A percentile compares a stretch with the other conserved stretches of the same genome.
These are phyloP conservation scores for Calonectria honghensis DNA, from an alignment of 2,329 filamentous ascomycete species.

Conservation along the genomic window DNA sequence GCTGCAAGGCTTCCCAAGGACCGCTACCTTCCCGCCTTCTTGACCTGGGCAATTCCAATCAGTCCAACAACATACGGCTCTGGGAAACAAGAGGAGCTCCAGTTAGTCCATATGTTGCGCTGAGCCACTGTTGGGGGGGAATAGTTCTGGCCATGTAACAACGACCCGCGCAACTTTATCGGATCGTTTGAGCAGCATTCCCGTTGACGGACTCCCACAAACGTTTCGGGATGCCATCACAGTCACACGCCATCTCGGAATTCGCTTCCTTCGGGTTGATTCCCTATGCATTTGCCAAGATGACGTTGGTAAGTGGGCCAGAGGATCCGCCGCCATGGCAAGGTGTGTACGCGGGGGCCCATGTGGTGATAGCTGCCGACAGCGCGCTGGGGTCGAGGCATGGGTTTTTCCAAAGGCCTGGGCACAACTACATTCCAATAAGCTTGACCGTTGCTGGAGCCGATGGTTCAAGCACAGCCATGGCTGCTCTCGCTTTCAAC, in stretches of 20 bases:
- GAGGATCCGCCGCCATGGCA: conserved; percentile 40
- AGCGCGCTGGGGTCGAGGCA: background rate
- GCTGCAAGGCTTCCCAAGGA: conserved; percentile 5
- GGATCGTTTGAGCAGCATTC: background rate
- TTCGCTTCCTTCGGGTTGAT: conserved; percentile 42
- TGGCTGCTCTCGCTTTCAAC: conserved; percentile 9
- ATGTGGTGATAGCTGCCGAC: conserved; percentile 34
- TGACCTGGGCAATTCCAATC: background rate
- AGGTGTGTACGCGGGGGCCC: conserved; percentile 38
- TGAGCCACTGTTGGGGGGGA: conserved; percentile 44
- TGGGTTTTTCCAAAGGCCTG: conserved; percentile 4
- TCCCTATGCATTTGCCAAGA: conserved; percentile 41
- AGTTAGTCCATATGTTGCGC: background rate
- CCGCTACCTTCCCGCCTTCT: conserved; percentile 35
- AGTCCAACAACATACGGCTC: background rate
- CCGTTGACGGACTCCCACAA: conserved; percentile 2
- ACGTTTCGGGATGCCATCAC: conserved; percentile 42
- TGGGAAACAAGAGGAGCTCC: background rate
- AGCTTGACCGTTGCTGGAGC: background rate
- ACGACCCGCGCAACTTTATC: conserved; percentile 30
- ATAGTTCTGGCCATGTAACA: background rate
- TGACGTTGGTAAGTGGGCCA: conserved; percentile 30
- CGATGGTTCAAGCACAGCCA: background rate
- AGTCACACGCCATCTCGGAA: conserved; percentile 31
- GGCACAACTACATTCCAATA: background rate